phyloP scores from a whole-genome alignment of 805 yeast genomes.

The Wickerhamomyces xylosicus region DNA sequence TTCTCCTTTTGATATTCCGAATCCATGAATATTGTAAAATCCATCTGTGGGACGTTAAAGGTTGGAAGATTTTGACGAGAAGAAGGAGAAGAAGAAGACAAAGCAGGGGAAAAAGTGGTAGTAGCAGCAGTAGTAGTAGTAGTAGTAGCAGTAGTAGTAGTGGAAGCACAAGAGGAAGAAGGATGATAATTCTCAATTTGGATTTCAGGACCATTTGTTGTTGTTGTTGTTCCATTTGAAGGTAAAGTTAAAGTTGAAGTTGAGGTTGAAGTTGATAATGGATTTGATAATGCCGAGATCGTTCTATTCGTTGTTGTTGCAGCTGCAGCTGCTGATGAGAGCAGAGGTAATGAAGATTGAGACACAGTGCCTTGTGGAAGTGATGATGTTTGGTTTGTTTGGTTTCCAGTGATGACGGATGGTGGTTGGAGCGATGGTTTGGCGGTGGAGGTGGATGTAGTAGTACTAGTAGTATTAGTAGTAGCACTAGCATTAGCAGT shows the following conservation, averaged over 20 bases:
- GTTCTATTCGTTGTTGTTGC: constrained; percentile 1
- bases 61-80: background rate
- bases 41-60: constrained; percentile 7
- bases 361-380: constrained; percentile 10
- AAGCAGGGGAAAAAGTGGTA: constrained; percentile 4
- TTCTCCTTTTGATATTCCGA: constrained; percentile 14
- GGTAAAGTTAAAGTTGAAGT: constrained; percentile 2
- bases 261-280: background rate
- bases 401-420: constrained; percentile 2
- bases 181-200: no score
- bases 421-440: constrained; percentile 1
- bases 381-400: constrained; percentile 5
- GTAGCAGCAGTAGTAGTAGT: constrained; percentile 2
- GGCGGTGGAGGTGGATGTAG: constrained; percentile 3
- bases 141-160: constrained; percentile 5
- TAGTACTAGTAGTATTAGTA: background rate
- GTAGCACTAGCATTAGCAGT: background rate
- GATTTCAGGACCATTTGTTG: no score
- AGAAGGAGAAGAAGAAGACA: constrained; percentile 8
- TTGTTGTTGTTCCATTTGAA: no score
- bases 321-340: constrained; percentile 9
- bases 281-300: background rate
- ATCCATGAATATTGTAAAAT: constrained; percentile 15
- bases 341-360: constrained; percentile 9
- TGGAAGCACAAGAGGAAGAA: no score